Percentiles rank a stretch among this genome's conserved stretches.
Evolutionary conservation across 2,329 filamentous ascomycete genomes (phyloP).

Genomic region (Dactylonectria macrodidyma): DNA sequence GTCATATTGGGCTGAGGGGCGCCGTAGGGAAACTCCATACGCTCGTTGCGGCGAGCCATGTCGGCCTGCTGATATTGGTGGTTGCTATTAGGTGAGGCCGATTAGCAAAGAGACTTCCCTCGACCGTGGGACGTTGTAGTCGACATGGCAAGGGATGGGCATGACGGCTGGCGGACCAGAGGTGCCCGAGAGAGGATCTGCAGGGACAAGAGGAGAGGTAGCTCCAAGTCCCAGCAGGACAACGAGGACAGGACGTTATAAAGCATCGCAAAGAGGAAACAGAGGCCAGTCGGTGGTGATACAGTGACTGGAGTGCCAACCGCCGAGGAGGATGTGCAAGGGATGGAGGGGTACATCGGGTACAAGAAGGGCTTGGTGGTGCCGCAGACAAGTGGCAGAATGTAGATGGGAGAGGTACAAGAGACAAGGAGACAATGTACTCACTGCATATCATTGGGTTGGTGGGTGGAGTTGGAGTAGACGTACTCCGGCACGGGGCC

Average conservation of each 20-base stretch:
- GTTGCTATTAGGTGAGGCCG: constrained; percentile 51
- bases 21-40: constrained; percentile 61
- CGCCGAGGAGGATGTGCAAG: constrained; percentile 30
- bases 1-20: constrained; percentile 57
- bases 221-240: constrained; percentile 30
- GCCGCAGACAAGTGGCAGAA: constrained; percentile 37
- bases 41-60: constrained; percentile 63
- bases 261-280: constrained; percentile 34
- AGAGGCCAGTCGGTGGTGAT: constrained; percentile 42
- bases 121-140: constrained; percentile 42
- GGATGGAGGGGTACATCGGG: constrained; percentile 38
- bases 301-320: constrained; percentile 38
- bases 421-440: constrained; percentile 59
- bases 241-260: constrained; percentile 41
- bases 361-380: constrained; percentile 36
- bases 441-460: constrained; percentile 72
- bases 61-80: constrained; percentile 68
- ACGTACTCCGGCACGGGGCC: constrained; percentile 73
- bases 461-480: constrained; percentile 68
- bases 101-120: constrained; percentile 50
- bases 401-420: constrained; percentile 46
- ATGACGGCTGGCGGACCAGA: constrained; percentile 36
- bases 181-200: constrained; percentile 19
- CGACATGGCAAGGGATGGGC: constrained; percentile 43
- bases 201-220: constrained; percentile 33